Conservation (phyloP, 495 filamentous ascomycete genomes). For the Hypoxylon intermedium region DNA sequence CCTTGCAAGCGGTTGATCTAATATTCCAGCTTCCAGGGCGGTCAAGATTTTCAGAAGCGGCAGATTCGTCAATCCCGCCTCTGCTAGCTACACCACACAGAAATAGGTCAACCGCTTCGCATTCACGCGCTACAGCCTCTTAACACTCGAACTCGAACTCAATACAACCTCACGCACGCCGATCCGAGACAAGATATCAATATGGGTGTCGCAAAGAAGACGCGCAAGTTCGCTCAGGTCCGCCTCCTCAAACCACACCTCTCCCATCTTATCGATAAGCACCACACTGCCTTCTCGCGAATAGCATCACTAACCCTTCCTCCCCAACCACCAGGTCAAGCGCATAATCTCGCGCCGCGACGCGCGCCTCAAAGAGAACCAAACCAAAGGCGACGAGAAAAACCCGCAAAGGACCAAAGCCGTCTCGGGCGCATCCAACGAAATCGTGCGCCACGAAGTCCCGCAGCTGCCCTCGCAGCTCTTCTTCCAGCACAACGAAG, state of each 20-base stretch:
- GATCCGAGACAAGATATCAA: slow-evolving; percentile 23
- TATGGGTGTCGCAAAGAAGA: slow-evolving; percentile 71
- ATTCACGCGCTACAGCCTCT: not conserved
- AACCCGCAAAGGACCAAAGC: slow-evolving; percentile 64
- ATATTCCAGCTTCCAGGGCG: slow-evolving; percentile 37
- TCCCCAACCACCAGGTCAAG: slow-evolving; percentile 57
- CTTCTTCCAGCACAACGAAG: slow-evolving; percentile 95
- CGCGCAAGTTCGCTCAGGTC: slow-evolving; percentile 62
- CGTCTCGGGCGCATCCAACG: slow-evolving; percentile 33
- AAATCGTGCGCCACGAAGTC: slow-evolving; percentile 67
- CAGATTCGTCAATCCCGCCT: slow-evolving; percentile 12
- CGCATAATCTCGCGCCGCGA: slow-evolving; percentile 68
- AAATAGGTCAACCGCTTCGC: not conserved
- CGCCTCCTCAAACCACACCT: not conserved
- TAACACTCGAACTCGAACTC: not conserved
- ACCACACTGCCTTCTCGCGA: not conserved
- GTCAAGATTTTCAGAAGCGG: slow-evolving; percentile 35
- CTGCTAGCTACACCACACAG: not conserved
- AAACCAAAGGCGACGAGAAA: slow-evolving; percentile 58
- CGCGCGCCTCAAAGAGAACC: slow-evolving; percentile 64
- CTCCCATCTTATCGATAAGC: slow-evolving; percentile 32
- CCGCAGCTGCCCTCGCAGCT: slow-evolving; percentile 82
- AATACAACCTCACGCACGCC: not conserved
- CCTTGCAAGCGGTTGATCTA: slow-evolving; percentile 25
- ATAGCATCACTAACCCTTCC: slow-evolving; percentile 4